These are phyloP conservation scores for Solanum chmielewskii DNA, from an alignment of 257 asterid genomes.

Conservation along the genomic window DNA sequence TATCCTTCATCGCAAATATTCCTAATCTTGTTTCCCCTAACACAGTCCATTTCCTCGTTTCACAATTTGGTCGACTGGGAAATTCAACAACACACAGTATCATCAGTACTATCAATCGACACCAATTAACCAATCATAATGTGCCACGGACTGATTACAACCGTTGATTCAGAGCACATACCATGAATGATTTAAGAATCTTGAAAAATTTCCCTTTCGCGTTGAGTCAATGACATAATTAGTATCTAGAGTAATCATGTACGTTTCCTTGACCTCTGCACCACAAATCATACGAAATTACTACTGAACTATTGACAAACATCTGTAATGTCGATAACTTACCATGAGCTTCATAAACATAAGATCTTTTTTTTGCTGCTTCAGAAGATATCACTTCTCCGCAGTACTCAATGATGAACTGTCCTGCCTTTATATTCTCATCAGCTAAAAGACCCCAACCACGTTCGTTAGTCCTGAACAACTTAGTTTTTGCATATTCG, in stretches of 20 bases:
- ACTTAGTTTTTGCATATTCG: slow-evolving; percentile 59
- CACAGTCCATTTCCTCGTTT: slow-evolving; percentile 95
- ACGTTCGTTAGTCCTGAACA: slow-evolving; percentile 80
- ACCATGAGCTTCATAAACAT: slow-evolving; percentile 74
- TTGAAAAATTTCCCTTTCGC: slow-evolving; percentile 75
- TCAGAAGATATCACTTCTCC: slow-evolving; percentile 85
- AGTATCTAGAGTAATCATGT: slow-evolving; percentile 64
- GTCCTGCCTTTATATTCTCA: slow-evolving; percentile 71
- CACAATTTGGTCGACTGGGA: slow-evolving; percentile 85
- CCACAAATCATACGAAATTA: slow-evolving; percentile 6
- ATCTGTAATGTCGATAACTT: slow-evolving; percentile 8
- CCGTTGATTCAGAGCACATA: slow-evolving; percentile 17
- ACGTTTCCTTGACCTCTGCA: slow-evolving; percentile 72
- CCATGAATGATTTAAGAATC: slow-evolving; percentile 96
- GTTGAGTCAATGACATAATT: slow-evolving; percentile 77
- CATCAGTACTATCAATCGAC: neutral
- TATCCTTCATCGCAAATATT: slow-evolving; percentile 68
- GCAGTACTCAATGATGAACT: slow-evolving; percentile 75
- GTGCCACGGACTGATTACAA: neutral
- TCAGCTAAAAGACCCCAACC: slow-evolving; percentile 94
- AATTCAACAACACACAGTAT: slow-evolving; percentile 1
- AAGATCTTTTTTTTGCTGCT: slow-evolving; percentile 58
- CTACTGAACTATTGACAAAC: slow-evolving; percentile 1
- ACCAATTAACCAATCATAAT: neutral
- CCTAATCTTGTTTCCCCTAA: slow-evolving; percentile 88